Evolutionary conservation across 768 basidiomycete genomes (phyloP).

Genomic region (Collybia mongolica): DNA sequence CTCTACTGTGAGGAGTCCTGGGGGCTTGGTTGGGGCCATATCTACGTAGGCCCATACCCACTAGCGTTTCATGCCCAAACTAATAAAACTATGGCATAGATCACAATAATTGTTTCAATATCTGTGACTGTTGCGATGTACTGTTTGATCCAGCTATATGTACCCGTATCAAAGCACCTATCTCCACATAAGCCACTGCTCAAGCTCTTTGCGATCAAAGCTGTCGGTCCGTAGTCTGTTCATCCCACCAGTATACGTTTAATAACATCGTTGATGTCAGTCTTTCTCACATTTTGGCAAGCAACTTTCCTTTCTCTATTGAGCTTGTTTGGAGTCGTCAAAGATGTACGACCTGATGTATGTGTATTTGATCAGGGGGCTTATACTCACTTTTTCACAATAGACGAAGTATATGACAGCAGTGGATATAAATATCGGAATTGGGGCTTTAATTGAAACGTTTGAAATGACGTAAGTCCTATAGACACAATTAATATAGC

Average conservation of each 20-base stretch:
- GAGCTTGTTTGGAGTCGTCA: conserved; percentile 19
- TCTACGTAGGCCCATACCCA: conserved; percentile 47
- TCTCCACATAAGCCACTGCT: conserved; percentile 58
- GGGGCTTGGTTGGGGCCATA: conserved; percentile 65
- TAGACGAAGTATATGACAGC: conserved; percentile 72
- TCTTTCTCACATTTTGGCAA: conserved; percentile 82
- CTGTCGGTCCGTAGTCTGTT: conserved; percentile 49
- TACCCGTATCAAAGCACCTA: conserved; percentile 54
- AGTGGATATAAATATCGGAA: conserved; percentile 69
- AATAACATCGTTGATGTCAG: conserved; percentile 23
- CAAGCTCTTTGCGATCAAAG: conserved; percentile 72
- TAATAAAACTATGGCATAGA: conserved; percentile 30
- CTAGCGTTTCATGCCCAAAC: neutral
- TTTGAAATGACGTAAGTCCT: conserved; percentile 71
- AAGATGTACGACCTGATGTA: neutral
- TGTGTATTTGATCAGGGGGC: neutral
- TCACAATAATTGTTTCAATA: conserved; percentile 58
- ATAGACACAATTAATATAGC: neutral
- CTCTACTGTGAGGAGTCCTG: conserved; percentile 76
- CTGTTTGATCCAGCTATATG: conserved; percentile 69
- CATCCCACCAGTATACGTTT: neutral
- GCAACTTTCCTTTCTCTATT: conserved; percentile 57
- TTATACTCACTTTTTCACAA: neutral
- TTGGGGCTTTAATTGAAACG: conserved; percentile 65
- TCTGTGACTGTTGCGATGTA: conserved; percentile 82